phyloP scores from a whole-genome alignment of 148 eudicot species.

The Linanthus parryae region DNA sequence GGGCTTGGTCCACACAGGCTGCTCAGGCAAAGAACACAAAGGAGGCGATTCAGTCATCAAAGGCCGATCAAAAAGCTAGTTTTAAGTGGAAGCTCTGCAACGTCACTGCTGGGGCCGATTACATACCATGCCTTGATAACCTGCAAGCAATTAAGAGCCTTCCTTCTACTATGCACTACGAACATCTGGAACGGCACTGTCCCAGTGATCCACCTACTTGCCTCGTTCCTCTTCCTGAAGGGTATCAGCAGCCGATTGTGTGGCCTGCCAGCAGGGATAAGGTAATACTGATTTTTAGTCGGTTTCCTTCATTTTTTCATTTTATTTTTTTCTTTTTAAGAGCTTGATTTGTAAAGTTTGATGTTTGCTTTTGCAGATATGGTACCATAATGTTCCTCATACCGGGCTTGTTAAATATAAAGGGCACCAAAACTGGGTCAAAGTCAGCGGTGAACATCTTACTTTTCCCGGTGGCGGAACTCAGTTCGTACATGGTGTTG shows the following conservation, averaged over 20 bases:
- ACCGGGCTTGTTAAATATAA: no score
- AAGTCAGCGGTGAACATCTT: no score
- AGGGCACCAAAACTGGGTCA: no score
- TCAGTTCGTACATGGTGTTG: no score
- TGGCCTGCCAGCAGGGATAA: slow-evolving; percentile 69
- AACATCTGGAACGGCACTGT: slow-evolving; percentile 57
- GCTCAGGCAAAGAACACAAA: slow-evolving; percentile 38
- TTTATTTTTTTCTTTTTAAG: slow-evolving; percentile 1
- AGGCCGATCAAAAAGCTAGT: no score
- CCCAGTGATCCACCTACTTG: slow-evolving; percentile 58
- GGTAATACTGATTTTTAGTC: slow-evolving; percentile 20
- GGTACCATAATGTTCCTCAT: no score
- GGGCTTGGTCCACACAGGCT: slow-evolving; percentile 37
- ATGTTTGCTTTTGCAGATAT: no score
- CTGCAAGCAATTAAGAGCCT: slow-evolving; percentile 34
- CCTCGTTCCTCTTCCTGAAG: slow-evolving; percentile 60
- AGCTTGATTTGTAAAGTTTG: slow-evolving; percentile 8
- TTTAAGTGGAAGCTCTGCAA: slow-evolving; percentile 43
- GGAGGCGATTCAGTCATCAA: no score
- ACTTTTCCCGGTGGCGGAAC: no score
- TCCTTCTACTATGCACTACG: slow-evolving; percentile 33
- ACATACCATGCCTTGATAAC: slow-evolving; percentile 61
- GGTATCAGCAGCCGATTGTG: slow-evolving; percentile 44
- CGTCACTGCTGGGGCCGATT: slow-evolving; percentile 52
- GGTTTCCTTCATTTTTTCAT: background rate